Base-by-base conservation (phyloP, 176 grass and related monocot genomes). In the Metroxylon sagu region DNA sequence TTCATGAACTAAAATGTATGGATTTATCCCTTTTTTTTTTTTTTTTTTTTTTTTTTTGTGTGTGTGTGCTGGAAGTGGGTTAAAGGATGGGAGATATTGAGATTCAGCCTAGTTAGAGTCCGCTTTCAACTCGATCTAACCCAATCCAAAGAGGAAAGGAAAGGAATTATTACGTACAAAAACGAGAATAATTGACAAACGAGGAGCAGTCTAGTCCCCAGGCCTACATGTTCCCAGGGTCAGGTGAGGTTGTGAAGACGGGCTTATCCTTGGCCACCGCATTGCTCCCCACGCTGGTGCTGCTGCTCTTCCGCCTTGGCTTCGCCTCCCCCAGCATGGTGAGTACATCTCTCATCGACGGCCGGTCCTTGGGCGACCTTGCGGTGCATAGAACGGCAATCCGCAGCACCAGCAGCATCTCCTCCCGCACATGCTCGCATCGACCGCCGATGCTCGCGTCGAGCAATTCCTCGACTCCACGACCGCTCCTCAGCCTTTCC, bases 271-370 rank as follows among this genome's bases (percentile, higher is more conserved):
- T 98, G 52, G 73, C 74, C 27, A 72, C 79, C 49, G 79, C 58
- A 7, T 80, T 78, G 35, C 74, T 73, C 18, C 73, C 69, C 49
- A 77, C 79, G 3, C 74, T 78, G 50, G 80, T 54, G 71, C 83
- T 88, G 77, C 60, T 94, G 68, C 89, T 94, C 76, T 98, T 98
- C 60, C 93, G 74, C 26, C 87, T 80, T 2, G 93, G 93, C 67
- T 92, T 97, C 17, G 93, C 93, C 78, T 97, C 93, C 0, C 59
- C 75, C 15, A 97, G 87, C 93, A 97, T 97, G 52, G 81, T 91
- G 10, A 97, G 80, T 59, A 85, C 93, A 65, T 97, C 93, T 49
- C 93, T 66, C 93, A 92, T 97, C 1, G 84, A 83, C 4, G 93
- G 87, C 49, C 93, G 48, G 66, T 97, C 93, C 77, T 97, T 91